These are phyloP conservation scores for Aspergillus puulaauensis DNA, from an alignment of 2,329 filamentous ascomycete genomes.

Conservation along the genomic window DNA sequence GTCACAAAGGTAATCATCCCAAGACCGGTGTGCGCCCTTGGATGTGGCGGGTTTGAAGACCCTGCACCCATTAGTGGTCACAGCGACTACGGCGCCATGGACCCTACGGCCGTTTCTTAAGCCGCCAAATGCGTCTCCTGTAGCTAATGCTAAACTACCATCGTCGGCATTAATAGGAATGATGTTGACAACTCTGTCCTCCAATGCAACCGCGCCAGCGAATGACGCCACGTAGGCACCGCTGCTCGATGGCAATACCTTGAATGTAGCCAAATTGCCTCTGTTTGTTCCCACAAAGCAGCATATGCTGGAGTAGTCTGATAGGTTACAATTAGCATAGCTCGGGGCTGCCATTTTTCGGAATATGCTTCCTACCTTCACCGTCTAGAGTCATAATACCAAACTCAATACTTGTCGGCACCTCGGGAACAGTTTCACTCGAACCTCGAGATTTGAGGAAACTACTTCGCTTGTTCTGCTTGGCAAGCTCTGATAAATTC, in stretches of 20 bases:
- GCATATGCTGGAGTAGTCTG: constrained; percentile 85
- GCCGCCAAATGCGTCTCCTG: constrained; percentile 70
- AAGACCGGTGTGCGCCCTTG: constrained; percentile 90
- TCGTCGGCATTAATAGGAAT: constrained; percentile 76
- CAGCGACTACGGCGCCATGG: constrained; percentile 77
- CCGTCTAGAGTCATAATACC: constrained; percentile 89
- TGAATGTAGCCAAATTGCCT: constrained; percentile 85
- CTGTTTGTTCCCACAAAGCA: constrained; percentile 87
- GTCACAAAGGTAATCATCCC: constrained; percentile 80
- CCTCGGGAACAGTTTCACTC: constrained; percentile 60
- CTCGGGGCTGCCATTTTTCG: neutral
- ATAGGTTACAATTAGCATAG: constrained; percentile 22
- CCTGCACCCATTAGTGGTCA: constrained; percentile 71
- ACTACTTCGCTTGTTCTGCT: constrained; percentile 72
- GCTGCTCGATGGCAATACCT: constrained; percentile 71
- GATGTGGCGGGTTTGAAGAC: constrained; percentile 81
- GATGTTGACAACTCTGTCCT: constrained; percentile 72
- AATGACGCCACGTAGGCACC: constrained; percentile 71
- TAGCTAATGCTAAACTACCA: constrained; percentile 73
- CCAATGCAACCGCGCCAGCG: constrained; percentile 66
- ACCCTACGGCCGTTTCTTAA: constrained; percentile 73
- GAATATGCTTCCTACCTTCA: constrained; percentile 56
- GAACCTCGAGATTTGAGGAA: constrained; percentile 59
- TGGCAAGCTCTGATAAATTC: constrained; percentile 70
- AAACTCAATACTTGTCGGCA: constrained; percentile 81